phyloP scores from a whole-genome alignment of 2,329 filamentous ascomycete genomes.

The Periconia sp. region DNA sequence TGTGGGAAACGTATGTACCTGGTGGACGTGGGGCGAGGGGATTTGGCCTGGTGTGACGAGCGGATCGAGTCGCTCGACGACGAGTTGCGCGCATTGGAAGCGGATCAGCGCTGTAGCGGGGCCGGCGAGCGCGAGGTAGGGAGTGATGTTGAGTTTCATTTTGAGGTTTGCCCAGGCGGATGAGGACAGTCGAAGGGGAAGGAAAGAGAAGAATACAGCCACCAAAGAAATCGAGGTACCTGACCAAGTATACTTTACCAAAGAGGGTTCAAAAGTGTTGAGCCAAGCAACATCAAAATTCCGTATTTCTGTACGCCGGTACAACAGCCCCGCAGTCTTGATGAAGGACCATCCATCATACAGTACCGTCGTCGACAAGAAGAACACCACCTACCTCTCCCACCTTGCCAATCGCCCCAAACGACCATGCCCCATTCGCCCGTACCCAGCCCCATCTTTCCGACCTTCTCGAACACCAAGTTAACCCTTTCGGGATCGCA shows the following conservation, averaged over 20 bases:
- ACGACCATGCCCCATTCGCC: neutral
- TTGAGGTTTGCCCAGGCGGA: neutral
- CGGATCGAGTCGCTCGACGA: slow-evolving; percentile 26
- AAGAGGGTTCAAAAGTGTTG: neutral
- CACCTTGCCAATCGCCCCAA: neutral
- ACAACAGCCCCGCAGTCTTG: neutral
- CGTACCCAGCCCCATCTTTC: too few relatives aligned
- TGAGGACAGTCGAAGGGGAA: too few relatives aligned
- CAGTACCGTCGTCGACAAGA: neutral
- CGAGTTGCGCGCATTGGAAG: slow-evolving; percentile 30
- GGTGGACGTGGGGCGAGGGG: slow-evolving; percentile 27
- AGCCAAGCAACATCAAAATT: neutral
- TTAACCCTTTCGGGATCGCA: neutral
- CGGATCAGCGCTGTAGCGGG: slow-evolving; percentile 14
- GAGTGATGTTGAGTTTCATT: neutral
- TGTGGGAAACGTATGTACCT: slow-evolving; percentile 5
- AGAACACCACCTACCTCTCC: neutral
- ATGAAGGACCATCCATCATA: neutral
- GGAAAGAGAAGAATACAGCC: too few relatives aligned
- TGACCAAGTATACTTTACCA: neutral
- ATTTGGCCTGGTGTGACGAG: slow-evolving; percentile 21
- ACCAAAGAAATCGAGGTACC: too few relatives aligned
- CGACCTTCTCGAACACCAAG: neutral
- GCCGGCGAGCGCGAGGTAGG: slow-evolving; percentile 10
- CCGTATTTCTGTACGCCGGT: neutral